Conservation (phyloP, 2,329 filamentous ascomycete genomes). For the Paecilomyces sp. region DNA sequence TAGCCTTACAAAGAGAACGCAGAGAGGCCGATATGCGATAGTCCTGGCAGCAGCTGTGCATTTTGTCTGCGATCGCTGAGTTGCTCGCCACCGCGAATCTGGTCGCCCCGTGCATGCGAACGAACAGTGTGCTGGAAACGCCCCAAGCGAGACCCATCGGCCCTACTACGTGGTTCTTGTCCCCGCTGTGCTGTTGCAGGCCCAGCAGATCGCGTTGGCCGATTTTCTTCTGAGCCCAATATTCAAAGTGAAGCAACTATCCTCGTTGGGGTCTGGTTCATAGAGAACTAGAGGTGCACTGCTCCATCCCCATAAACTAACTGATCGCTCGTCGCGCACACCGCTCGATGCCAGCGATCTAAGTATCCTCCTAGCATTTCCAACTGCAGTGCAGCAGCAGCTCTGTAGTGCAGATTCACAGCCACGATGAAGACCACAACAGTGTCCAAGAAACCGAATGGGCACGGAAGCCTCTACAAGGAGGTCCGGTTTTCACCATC, state of each 20-base stretch:
- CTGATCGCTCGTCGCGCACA: neutral
- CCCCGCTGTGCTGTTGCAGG: neutral
- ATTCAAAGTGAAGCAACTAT: neutral
- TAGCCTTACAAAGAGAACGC: neutral
- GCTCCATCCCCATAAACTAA: neutral
- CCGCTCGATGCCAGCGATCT: neutral
- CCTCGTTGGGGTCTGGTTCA: neutral
- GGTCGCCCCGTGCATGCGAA: neutral
- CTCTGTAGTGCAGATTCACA: neutral
- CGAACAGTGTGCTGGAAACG: neutral
- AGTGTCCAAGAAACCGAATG: conserved; percentile 17
- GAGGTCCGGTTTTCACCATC: conserved; percentile 37
- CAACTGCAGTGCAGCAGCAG: neutral
- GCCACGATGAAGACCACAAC: conserved; percentile 25
- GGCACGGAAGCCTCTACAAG: conserved; percentile 30
- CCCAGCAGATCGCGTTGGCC: neutral
- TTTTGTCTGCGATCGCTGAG: neutral
- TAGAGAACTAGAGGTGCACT: neutral
- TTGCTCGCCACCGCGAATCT: neutral
- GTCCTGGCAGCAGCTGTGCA: neutral
- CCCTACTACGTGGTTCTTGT: neutral
- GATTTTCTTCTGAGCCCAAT: neutral
- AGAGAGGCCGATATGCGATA: neutral
- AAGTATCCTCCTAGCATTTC: neutral
- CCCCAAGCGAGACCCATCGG: neutral